Conservation (phyloP, 2,329 filamentous ascomycete species). For the Leptographium wingfieldii region DNA sequence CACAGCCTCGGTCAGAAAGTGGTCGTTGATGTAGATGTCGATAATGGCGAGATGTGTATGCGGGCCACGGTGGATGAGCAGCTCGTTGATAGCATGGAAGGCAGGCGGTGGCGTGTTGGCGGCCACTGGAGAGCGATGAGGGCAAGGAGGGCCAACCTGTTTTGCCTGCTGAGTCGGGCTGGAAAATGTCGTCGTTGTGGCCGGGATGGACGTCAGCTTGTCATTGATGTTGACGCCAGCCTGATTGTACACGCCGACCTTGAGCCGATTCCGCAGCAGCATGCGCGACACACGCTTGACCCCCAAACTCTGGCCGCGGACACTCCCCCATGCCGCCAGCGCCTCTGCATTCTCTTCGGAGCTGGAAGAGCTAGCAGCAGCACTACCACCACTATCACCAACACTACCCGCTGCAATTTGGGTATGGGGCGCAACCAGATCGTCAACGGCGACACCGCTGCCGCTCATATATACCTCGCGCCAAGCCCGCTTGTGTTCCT, state of each 20-base stretch:
- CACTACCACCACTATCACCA: constrained; percentile 6
- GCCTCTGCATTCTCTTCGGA: constrained; percentile 9
- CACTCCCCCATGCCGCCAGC: constrained; percentile 50
- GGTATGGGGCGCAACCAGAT: constrained; percentile 27
- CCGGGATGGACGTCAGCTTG: constrained; percentile 32
- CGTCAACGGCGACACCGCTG: constrained; percentile 36
- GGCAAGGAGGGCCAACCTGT: background rate
- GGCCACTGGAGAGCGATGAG: background rate
- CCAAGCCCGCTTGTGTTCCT: constrained; percentile 84
- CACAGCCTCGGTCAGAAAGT: constrained; percentile 85
- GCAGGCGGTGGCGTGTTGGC: constrained; percentile 18
- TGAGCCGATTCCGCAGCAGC: constrained; percentile 73
- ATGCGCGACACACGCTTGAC: constrained; percentile 62
- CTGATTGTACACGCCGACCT: constrained; percentile 70
- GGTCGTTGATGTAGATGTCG: constrained; percentile 78
- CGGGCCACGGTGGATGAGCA: constrained; percentile 82
- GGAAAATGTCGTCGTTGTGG: constrained; percentile 14
- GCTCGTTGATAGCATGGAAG: constrained; percentile 78
- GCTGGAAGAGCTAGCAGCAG: background rate
- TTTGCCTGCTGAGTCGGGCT: background rate
- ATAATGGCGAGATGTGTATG: constrained; percentile 86
- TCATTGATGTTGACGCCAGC: constrained; percentile 48
- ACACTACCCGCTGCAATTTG: constrained; percentile 20
- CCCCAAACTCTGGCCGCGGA: constrained; percentile 73
- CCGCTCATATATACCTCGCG: constrained; percentile 81